Evolutionary conservation across 2,329 filamentous ascomycete genomes (phyloP).

Genomic region (Penicillium aurantiogriseum): DNA sequence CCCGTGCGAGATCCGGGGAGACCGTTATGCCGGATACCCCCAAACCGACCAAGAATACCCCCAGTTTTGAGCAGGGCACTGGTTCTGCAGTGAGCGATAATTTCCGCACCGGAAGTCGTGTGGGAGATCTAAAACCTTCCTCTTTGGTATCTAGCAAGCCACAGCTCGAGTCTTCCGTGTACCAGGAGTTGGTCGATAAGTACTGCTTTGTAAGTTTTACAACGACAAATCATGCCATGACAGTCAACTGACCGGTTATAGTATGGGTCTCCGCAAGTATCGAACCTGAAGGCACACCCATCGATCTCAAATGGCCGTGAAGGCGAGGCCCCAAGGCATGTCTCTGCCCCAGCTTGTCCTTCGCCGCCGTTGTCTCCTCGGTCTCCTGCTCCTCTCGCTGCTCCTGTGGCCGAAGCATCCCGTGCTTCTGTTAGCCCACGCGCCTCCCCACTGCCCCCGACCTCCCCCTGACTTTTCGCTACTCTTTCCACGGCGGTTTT

Average conservation of each 20-base stretch:
- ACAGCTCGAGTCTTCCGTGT: constrained; percentile 79
- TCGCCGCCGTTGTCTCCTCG: constrained; percentile 30
- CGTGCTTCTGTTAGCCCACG: constrained; percentile 16
- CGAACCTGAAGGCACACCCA: constrained; percentile 19
- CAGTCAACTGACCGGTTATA: constrained; percentile 30
- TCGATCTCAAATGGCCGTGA: constrained; percentile 14
- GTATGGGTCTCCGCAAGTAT: constrained; percentile 52
- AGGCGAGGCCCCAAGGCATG: constrained; percentile 11
- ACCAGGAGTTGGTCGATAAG: constrained; percentile 96
- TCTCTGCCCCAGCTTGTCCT: constrained; percentile 16
- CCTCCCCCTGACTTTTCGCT: constrained; percentile 28
- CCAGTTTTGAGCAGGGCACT: constrained; percentile 15
- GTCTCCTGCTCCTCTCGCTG: constrained; percentile 19
- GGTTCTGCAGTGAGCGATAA: constrained; percentile 21
- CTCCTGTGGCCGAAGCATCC: constrained; percentile 10
- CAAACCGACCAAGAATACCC: constrained; percentile 14
- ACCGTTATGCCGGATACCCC: constrained; percentile 7
- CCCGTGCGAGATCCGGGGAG: constrained; percentile 54
- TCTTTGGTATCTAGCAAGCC: constrained; percentile 61
- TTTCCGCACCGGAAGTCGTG: constrained; percentile 12
- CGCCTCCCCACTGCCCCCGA: constrained; percentile 18
- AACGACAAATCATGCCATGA: background rate
- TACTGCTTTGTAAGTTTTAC: constrained; percentile 97
- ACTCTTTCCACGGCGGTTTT: constrained; percentile 24
- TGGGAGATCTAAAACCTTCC: constrained; percentile 48